Evolutionary conservation across 305 asterid genomes (phyloP).

Genomic region (Fraxinus paxiana): DNA sequence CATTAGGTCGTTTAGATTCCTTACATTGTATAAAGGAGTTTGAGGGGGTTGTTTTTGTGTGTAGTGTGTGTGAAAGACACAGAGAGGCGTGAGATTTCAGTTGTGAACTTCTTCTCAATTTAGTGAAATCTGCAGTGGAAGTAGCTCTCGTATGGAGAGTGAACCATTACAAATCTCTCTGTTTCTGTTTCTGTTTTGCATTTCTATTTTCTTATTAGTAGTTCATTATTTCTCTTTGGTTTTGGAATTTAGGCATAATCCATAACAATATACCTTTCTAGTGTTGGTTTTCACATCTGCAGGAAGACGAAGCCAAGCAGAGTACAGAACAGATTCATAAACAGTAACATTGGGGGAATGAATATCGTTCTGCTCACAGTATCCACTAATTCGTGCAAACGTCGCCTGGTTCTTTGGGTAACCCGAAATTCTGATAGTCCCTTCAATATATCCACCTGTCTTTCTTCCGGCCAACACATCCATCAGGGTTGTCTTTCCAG

Average conservation of each 20-base stretch:
- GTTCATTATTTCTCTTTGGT: not conserved
- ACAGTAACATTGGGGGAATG: conserved; percentile 43
- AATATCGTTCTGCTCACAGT: conserved; percentile 43
- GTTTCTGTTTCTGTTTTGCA: not conserved
- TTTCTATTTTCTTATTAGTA: not conserved
- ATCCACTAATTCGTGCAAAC: conserved; percentile 39
- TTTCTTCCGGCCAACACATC: conserved; percentile 47
- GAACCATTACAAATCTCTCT: not conserved
- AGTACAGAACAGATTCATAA: conserved; percentile 38
- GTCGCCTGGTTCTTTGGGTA: conserved; percentile 40
- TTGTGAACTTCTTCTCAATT: not conserved
- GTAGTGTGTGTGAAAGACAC: not conserved
- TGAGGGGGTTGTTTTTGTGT: not conserved
- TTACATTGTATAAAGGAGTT: not conserved
- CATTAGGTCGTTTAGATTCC: not conserved
- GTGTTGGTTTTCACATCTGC: conserved; percentile 27
- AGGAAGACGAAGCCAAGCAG: conserved; percentile 50
- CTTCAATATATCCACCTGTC: conserved; percentile 38
- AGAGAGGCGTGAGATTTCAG: not conserved
- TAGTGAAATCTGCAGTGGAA: not conserved
- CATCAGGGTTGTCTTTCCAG: conserved; percentile 48
- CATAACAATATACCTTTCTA: conserved; percentile 24
- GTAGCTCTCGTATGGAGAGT: not conserved
- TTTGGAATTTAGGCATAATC: not conserved
- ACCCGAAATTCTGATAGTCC: conserved; percentile 35